Percentiles rank a stretch among this genome's conserved stretches.
These are phyloP conservation scores for Amanita muscaria DNA, from an alignment of 768 basidiomycete species.

Conservation along the genomic window DNA sequence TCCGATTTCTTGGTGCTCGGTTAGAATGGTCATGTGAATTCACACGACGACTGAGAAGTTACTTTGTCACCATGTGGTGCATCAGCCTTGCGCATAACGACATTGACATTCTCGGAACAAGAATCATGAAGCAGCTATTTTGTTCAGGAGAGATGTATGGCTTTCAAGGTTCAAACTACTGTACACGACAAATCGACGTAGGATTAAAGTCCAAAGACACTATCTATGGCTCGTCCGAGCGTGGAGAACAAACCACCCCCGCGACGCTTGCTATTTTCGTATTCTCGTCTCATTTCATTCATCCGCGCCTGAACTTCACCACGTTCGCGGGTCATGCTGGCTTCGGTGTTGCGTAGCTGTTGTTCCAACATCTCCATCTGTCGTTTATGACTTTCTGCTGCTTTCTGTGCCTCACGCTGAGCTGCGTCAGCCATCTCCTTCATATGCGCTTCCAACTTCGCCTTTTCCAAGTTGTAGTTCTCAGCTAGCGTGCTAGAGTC, in stretches of 20 bases:
- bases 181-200: no score
- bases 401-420: constrained; percentile 10
- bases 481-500: constrained; percentile 33
- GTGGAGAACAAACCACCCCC: constrained; percentile 15
- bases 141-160: no score
- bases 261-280: constrained; percentile 1
- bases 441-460: constrained; percentile 20
- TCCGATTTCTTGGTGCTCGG: no score
- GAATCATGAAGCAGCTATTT: no score
- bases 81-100: no score
- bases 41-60: no score
- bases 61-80: no score
- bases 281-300: constrained; percentile 7
- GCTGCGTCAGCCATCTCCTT: constrained; percentile 17
- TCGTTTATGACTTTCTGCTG: constrained; percentile 10
- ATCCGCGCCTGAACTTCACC: constrained; percentile 11
- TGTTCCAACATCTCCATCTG: constrained; percentile 15
- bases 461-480: constrained; percentile 30
- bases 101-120: no score
- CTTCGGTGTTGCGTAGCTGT: constrained; percentile 8
- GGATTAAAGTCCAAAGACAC: constrained; percentile 6
- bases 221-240: constrained; percentile 15
- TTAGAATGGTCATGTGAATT: no score
- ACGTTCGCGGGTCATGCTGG: constrained; percentile 11
- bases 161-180: no score